These are phyloP conservation scores for Lathyrus oleraceus DNA, from an alignment of 306 rosid species.

Conservation along the genomic window DNA sequence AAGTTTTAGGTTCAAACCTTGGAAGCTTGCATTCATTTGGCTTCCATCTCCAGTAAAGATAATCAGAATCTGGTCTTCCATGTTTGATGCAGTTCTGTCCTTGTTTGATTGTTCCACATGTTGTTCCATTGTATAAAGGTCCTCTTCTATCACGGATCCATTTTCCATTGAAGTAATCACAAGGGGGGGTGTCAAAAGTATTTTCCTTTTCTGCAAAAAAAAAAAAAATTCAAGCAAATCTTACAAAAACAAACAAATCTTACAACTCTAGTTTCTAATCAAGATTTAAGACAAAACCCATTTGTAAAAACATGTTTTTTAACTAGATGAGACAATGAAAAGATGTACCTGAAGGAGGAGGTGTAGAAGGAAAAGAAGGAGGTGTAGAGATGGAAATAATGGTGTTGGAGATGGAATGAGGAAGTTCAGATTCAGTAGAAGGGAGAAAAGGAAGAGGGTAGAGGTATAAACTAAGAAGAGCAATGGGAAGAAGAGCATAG, in stretches of 20 bases:
- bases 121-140: constrained; percentile 80
- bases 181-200: constrained; percentile 38
- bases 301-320: not conserved
- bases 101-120: constrained; percentile 74
- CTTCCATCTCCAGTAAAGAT: constrained; percentile 83
- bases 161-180: constrained; percentile 71
- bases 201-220: constrained; percentile 53
- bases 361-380: constrained; percentile 14
- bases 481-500: constrained; percentile 65
- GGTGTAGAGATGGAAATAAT: constrained; percentile 33
- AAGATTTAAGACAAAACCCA: constrained; percentile 15
- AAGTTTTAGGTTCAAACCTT: constrained; percentile 75
- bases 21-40: constrained; percentile 67
- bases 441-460: constrained; percentile 53
- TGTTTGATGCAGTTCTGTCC: constrained; percentile 78
- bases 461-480: constrained; percentile 61
- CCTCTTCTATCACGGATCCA: constrained; percentile 69
- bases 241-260: not conserved
- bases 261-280: constrained; percentile 24
- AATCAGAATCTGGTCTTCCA: constrained; percentile 69
- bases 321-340: not conserved
- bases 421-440: constrained; percentile 41
- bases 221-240: constrained; percentile 6
- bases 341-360: constrained; percentile 40
- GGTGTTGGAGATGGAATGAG: constrained; percentile 36